Conservation (phyloP, 768 basidiomycete species). For the Boletus coccyginus region DNA sequence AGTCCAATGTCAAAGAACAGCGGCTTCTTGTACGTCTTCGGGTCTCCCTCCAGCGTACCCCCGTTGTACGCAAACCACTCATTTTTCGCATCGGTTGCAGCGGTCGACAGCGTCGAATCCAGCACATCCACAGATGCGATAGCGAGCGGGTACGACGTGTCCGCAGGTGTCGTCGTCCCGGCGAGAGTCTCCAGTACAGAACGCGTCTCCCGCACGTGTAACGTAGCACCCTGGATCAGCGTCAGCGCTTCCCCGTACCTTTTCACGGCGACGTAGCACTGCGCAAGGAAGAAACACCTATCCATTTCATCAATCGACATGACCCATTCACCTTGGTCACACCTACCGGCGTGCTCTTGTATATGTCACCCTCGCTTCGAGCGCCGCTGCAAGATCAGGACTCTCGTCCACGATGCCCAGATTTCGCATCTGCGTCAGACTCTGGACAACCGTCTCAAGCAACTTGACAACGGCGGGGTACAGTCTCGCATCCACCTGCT, state of each 20-base stretch:
- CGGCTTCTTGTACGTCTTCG: constrained; percentile 69
- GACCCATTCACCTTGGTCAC: not conserved
- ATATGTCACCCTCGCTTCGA: constrained; percentile 73
- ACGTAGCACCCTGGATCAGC: constrained; percentile 65
- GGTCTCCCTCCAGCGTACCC: constrained; percentile 46
- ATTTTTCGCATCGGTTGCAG: constrained; percentile 55
- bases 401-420: constrained; percentile 87
- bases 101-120: constrained; percentile 47
- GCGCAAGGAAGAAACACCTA: constrained; percentile 75
- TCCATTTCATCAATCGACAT: constrained; percentile 1
- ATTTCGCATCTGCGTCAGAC: constrained; percentile 77
- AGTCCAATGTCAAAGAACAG: constrained; percentile 93
- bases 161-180: constrained; percentile 38
- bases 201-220: constrained; percentile 73
- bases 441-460: constrained; percentile 82
- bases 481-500: constrained; percentile 65
- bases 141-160: constrained; percentile 54
- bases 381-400: constrained; percentile 73
- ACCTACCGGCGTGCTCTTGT: constrained; percentile 70
- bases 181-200: constrained; percentile 49
- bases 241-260: constrained; percentile 71
- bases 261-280: constrained; percentile 68
- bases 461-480: constrained; percentile 87
- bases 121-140: constrained; percentile 44
- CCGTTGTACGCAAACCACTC: constrained; percentile 83